Percentiles rank a stretch among this genome's conserved stretches.
These are phyloP conservation scores for Diaporthe citrichinensis DNA, from an alignment of 2,329 filamentous ascomycete species.

Conservation along the genomic window DNA sequence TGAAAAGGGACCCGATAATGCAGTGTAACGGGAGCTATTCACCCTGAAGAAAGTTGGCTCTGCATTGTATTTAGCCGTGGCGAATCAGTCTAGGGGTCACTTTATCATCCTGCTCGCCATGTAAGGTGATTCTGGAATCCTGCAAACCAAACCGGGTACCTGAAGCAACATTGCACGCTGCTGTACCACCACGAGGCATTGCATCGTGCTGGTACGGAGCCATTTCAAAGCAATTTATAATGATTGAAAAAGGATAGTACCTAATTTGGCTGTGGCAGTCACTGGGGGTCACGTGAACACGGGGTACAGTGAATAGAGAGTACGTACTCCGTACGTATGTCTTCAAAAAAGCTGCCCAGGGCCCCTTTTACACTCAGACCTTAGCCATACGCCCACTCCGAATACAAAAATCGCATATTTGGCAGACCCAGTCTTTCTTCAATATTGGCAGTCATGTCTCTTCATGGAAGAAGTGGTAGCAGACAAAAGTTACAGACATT, in stretches of 20 bases:
- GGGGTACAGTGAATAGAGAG: too few species aligned
- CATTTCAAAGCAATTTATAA: conserved; percentile 1
- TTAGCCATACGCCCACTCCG: too few species aligned
- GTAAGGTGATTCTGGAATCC: conserved; percentile 6
- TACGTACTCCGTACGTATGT: too few species aligned
- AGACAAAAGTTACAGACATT: background rate
- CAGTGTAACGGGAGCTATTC: conserved; percentile 1
- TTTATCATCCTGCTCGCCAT: background rate
- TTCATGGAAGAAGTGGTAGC: too few species aligned
- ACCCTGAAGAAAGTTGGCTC: background rate
- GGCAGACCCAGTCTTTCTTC: too few species aligned
- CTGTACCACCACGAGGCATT: background rate
- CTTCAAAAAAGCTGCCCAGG: too few species aligned
- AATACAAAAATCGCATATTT: too few species aligned
- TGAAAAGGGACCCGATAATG: background rate
- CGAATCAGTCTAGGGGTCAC: background rate
- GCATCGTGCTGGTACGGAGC: background rate
- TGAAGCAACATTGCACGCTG: background rate
- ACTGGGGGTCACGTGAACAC: too few species aligned
- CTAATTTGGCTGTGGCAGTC: background rate
- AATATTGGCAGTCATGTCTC: background rate
- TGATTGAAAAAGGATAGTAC: too few species aligned
- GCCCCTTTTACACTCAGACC: too few species aligned
- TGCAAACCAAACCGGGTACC: background rate
- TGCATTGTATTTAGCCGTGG: background rate